A percentile compares a stretch with the other conserved stretches of the same genome.
phyloP scores from a whole-genome alignment of 371 early-diverging fungal species.

The Coemansia sp. region DNA sequence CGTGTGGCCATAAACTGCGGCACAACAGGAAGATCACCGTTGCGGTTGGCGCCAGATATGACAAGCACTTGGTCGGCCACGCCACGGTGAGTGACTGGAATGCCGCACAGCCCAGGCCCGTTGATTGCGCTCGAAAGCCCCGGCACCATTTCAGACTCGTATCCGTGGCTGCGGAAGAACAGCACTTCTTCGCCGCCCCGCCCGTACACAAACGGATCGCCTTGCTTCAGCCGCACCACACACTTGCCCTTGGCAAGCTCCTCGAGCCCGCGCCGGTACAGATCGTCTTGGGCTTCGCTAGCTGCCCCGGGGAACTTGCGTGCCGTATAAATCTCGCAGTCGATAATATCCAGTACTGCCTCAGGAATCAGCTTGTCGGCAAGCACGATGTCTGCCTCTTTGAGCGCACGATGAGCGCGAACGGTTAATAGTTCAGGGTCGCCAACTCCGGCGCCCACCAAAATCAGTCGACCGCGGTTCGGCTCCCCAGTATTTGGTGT shows the following conservation, averaged over 20 bases:
- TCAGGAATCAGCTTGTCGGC: constrained; percentile 77
- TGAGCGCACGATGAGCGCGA: constrained; percentile 62
- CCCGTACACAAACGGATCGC: constrained; percentile 90
- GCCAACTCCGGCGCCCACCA: constrained; percentile 89
- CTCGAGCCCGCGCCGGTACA: constrained; percentile 71
- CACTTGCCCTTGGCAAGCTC: constrained; percentile 63
- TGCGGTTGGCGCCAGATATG: constrained; percentile 71
- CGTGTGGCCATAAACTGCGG: constrained; percentile 64
- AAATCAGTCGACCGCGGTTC: constrained; percentile 53
- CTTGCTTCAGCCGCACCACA: constrained; percentile 86
- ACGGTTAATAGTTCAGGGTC: constrained; percentile 78
- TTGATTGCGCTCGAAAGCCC: constrained; percentile 79
- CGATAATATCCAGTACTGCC: constrained; percentile 62
- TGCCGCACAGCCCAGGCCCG: constrained; percentile 66
- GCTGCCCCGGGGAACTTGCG: constrained; percentile 77
- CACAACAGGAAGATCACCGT: constrained; percentile 71
- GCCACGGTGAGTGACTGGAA: constrained; percentile 80
- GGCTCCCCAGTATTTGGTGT: neutral
- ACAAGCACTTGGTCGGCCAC: constrained; percentile 84
- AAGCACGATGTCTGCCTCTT: constrained; percentile 74
- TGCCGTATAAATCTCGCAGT: constrained; percentile 65
- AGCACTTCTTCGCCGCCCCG: constrained; percentile 86
- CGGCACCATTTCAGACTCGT: constrained; percentile 69
- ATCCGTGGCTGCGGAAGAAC: constrained; percentile 69
- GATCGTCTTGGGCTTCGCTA: constrained; percentile 71